Conservation (phyloP, 495 filamentous ascomycete genomes). For the Penicillium alfredii region DNA sequence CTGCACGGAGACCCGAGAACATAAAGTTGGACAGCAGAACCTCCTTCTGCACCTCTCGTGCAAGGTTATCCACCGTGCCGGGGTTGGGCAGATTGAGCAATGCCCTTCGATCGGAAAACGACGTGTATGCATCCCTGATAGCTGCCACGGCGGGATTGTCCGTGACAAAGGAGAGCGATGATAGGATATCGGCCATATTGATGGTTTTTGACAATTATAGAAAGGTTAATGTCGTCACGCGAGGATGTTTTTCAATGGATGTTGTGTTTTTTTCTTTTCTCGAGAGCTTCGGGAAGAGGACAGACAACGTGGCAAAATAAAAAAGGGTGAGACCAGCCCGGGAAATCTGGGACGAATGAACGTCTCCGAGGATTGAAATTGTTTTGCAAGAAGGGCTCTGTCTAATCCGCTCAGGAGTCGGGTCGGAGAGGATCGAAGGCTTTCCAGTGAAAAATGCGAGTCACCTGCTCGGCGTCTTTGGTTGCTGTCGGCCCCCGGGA, state of each 20-base stretch:
- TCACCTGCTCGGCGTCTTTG: conserved; percentile 31
- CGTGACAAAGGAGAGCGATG: conserved; percentile 59
- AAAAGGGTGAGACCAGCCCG: conserved; percentile 33
- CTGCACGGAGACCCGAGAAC: conserved; percentile 91
- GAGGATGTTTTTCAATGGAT: conserved; percentile 9
- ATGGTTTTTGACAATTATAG: conserved; percentile 9
- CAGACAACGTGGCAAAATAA: conserved; percentile 12
- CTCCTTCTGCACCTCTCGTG: conserved; percentile 88
- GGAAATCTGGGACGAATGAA: conserved; percentile 23
- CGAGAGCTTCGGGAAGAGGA: conserved; percentile 17
- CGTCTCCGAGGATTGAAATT: conserved; percentile 13
- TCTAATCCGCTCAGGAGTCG: conserved; percentile 20
- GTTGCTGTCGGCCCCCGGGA: conserved; percentile 24
- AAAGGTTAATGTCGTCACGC: conserved; percentile 25
- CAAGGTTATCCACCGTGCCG: conserved; percentile 85
- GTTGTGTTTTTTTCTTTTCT: too few species aligned
- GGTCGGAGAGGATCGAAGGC: conserved; percentile 19
- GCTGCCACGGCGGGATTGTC: conserved; percentile 65
- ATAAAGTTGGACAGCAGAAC: conserved; percentile 91
- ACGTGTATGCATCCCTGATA: conserved; percentile 69
- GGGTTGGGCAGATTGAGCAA: conserved; percentile 86
- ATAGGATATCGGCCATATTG: conserved; percentile 43
- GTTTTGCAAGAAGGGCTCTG: conserved; percentile 15
- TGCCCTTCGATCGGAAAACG: conserved; percentile 79
- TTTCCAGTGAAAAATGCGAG: conserved; percentile 31